These are phyloP conservation scores for Saccharomycopsis sp. DNA, from an alignment of 805 yeast genomes.

Conservation along the genomic window DNA sequence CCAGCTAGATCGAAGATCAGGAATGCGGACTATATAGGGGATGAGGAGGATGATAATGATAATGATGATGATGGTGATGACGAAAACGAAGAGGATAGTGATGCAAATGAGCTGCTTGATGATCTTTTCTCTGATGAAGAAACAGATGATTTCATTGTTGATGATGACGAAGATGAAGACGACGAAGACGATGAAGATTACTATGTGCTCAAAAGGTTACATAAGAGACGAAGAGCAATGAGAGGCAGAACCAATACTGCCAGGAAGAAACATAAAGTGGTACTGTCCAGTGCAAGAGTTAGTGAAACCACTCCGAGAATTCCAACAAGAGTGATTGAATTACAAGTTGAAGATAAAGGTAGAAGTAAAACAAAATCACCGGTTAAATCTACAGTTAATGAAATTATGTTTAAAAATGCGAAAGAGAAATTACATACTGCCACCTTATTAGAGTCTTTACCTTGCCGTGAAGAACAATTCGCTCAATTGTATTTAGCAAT, in stretches of 20 bases:
- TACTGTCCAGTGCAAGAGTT: background rate
- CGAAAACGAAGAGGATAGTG: conserved; percentile 3
- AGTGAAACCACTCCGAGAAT: conserved; percentile 12
- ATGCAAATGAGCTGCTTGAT: too few relatives aligned
- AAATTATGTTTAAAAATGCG: conserved; percentile 29
- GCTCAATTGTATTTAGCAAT: conserved; percentile 59
- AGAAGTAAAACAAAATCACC: conserved; percentile 20
- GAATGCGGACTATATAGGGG: background rate
- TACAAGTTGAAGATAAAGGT: conserved; percentile 10
- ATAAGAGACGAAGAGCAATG: background rate
- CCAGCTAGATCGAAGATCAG: background rate
- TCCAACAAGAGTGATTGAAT: conserved; percentile 13
- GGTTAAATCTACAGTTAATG: conserved; percentile 25
- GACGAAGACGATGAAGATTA: conserved; percentile 27
- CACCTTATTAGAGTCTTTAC: conserved; percentile 37
- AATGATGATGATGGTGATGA: conserved; percentile 21
- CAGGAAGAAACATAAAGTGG: background rate
- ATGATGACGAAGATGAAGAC: conserved; percentile 20
- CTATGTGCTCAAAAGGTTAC: conserved; percentile 23
- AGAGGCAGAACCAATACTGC: background rate
- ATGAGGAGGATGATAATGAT: too few relatives aligned
- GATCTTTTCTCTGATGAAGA: too few relatives aligned
- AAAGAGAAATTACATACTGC: conserved; percentile 34
- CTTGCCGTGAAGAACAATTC: conserved; percentile 84
- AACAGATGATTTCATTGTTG: conserved; percentile 7